Percentiles rank a stretch among this genome's conserved stretches.
phyloP scores from a whole-genome alignment of 495 filamentous ascomycete genomes.

The Bryoglossum gracile region DNA sequence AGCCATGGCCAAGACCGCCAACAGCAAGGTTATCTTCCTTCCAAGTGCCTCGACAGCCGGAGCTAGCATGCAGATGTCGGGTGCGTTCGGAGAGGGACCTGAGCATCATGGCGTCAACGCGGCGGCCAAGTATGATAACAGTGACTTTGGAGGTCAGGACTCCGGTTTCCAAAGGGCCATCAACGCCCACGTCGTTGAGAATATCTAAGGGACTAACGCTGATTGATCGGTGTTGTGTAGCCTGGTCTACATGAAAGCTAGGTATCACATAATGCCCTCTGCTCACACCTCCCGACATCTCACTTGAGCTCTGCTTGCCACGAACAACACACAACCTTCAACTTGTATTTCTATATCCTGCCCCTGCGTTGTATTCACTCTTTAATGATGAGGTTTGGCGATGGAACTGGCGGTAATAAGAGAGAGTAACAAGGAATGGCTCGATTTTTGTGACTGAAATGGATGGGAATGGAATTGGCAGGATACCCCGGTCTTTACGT shows the following conservation, averaged over 20 bases:
- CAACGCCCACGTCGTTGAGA: conserved; percentile 78
- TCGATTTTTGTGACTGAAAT: not conserved
- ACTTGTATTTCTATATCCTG: conserved; percentile 18
- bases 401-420: conserved; percentile 1
- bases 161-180: conserved; percentile 70
- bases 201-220: conserved; percentile 54
- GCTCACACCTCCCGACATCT: not conserved
- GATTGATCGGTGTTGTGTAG: conserved; percentile 22
- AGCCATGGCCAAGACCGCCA: conserved; percentile 92
- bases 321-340: not conserved
- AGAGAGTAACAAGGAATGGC: not conserved
- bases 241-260: conserved; percentile 23
- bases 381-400: conserved; percentile 9
- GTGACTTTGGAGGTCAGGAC: conserved; percentile 45
- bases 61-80: conserved; percentile 23
- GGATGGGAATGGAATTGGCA: conserved; percentile 1
- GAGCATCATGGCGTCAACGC: conserved; percentile 9
- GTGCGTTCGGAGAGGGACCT: conserved; percentile 14
- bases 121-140: conserved; percentile 35
- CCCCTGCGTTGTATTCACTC: not conserved
- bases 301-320: not conserved
- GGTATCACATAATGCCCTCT: not conserved
- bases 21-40: conserved; percentile 96
- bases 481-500: conserved; percentile 12
- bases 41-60: conserved; percentile 40